Percentiles rank a stretch among this genome's conserved stretches.
Evolutionary conservation across 116 monocot species (phyloP).

Genomic region (Thalassia testudinum): DNA sequence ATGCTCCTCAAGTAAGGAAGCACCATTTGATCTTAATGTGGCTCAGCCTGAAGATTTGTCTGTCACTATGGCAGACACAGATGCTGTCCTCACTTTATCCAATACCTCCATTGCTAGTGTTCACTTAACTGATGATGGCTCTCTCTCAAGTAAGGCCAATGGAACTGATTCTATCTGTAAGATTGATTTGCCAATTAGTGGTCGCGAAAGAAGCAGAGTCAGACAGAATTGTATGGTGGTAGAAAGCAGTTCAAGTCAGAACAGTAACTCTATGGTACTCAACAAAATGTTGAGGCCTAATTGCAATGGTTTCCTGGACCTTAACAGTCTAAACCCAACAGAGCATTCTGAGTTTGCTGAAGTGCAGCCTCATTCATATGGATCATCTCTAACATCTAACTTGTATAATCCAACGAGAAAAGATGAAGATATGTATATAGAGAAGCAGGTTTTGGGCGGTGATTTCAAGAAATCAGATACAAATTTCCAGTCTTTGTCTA

Average conservation of each 20-base stretch:
- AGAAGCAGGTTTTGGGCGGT: neutral
- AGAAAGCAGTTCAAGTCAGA: neutral
- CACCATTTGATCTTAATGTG: conserved; percentile 9
- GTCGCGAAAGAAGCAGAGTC: neutral
- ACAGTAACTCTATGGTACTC: neutral
- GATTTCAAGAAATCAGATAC: neutral
- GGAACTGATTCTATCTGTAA: too few species aligned
- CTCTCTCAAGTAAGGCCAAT: neutral
- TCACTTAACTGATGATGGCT: neutral
- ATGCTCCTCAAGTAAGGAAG: too few species aligned
- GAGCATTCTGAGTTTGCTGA: neutral
- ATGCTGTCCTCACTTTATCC: neutral
- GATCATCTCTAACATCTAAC: neutral
- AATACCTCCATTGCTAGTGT: neutral
- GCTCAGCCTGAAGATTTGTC: conserved; percentile 8
- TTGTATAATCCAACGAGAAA: neutral
- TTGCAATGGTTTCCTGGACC: neutral
- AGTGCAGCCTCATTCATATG: neutral
- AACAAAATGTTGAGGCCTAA: neutral
- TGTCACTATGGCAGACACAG: neutral
- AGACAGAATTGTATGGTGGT: neutral
- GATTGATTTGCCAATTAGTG: neutral
- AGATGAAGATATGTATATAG: neutral
- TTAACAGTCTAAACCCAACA: neutral
- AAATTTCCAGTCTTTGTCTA: neutral